These are phyloP conservation scores for Cercophora samala DNA, from an alignment of 495 filamentous ascomycete genomes.

Conservation along the genomic window DNA sequence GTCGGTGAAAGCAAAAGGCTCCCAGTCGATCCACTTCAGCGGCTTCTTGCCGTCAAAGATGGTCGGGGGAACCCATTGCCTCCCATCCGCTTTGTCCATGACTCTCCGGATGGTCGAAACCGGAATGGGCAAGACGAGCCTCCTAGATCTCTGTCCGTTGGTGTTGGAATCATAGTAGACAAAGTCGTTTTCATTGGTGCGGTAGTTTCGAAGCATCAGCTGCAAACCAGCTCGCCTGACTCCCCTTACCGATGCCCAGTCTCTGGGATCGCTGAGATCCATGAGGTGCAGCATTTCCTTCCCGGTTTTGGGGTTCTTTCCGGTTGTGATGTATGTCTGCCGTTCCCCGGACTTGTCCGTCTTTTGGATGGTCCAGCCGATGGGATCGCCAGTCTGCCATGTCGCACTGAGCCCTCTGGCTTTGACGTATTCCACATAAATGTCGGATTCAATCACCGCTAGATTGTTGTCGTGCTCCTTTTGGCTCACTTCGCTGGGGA, in stretches of 20 bases:
- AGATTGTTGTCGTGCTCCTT: background rate
- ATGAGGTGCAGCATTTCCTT: conserved; percentile 5
- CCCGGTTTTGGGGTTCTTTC: conserved; percentile 14
- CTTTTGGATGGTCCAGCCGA: background rate
- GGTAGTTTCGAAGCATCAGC: conserved; percentile 33
- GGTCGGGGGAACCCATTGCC: conserved; percentile 15
- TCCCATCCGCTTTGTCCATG: conserved; percentile 3
- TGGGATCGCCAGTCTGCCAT: background rate
- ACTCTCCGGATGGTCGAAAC: conserved; percentile 11
- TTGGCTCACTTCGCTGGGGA: background rate
- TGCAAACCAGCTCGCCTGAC: conserved; percentile 43
- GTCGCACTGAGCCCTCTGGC: background rate
- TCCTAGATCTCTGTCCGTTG: conserved; percentile 12
- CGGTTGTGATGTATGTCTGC: background rate
- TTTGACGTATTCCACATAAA: background rate
- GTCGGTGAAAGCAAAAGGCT: background rate
- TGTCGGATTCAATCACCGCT: background rate
- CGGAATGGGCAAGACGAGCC: conserved; percentile 30
- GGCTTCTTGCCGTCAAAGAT: background rate
- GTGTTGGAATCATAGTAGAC: conserved; percentile 24
- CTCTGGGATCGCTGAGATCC: background rate
- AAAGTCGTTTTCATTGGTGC: conserved; percentile 20
- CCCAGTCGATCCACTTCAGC: background rate
- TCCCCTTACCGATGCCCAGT: conserved; percentile 32
- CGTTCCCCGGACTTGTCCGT: conserved; percentile 13